Conservation (phyloP, 345 rosid species). For the Salix caprea region DNA sequence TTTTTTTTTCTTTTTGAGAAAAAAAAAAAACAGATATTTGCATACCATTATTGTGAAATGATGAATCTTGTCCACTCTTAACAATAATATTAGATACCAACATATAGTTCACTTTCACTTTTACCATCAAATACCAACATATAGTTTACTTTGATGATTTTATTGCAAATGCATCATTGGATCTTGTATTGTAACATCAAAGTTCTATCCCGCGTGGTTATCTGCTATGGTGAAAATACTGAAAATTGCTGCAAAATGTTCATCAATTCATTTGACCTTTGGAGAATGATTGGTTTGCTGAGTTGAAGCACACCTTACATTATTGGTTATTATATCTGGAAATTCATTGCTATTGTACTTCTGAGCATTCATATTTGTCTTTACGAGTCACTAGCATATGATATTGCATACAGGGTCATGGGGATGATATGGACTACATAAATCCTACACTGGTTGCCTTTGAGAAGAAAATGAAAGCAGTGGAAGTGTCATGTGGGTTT, state of each 20-base stretch:
- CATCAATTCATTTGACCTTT: neutral
- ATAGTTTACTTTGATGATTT: neutral
- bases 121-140: no score
- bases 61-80: no score
- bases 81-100: no score
- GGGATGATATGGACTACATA: conserved; percentile 71
- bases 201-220: neutral
- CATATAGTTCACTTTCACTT: neutral
- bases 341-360: neutral
- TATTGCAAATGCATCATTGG: neutral
- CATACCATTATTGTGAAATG: neutral
- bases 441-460: conserved; percentile 52
- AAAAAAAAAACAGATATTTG: neutral
- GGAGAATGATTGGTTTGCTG: neutral
- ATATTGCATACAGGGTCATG: conserved; percentile 62
- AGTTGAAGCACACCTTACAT: neutral
- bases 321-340: neutral
- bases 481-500: conserved; percentile 84
- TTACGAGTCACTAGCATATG: neutral
- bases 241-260: neutral
- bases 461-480: conserved; percentile 51
- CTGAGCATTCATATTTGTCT: neutral
- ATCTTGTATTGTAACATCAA: neutral
- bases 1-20: neutral
- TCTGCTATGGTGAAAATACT: neutral